Evolutionary conservation across 208 protist genomes (phyloP).

Genomic region (Tetramitus jugosus): DNA sequence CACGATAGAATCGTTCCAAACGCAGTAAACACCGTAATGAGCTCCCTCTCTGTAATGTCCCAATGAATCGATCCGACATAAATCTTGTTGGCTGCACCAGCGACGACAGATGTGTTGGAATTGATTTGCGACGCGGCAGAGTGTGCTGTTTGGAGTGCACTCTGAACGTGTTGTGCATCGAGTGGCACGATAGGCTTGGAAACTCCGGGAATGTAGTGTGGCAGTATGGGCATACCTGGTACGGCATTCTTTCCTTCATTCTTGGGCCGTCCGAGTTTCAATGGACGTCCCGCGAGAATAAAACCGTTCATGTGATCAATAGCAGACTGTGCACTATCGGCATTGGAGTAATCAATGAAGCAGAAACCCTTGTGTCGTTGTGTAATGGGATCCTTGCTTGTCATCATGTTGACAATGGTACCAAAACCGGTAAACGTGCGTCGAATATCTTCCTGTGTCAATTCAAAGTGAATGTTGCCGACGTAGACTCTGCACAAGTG

Average conservation of each 20-base stretch:
- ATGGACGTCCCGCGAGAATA: background rate
- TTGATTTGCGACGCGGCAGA: background rate
- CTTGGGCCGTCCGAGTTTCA: background rate
- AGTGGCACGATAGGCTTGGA: too few relatives aligned
- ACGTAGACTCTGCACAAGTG: background rate
- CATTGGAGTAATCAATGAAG: background rate
- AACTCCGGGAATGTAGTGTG: too few relatives aligned
- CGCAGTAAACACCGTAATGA: background rate
- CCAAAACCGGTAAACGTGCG: background rate
- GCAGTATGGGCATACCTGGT: too few relatives aligned
- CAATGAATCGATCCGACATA: background rate
- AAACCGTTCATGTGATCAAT: background rate
- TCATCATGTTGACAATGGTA: background rate
- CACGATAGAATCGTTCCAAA: background rate
- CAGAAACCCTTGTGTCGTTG: background rate
- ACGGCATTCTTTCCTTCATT: too few relatives aligned
- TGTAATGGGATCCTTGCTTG: background rate
- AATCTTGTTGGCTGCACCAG: background rate
- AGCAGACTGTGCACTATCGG: background rate
- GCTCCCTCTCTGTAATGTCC: background rate
- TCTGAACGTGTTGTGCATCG: background rate
- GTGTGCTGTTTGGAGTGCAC: background rate
- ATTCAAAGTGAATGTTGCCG: background rate
- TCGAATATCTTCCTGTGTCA: background rate
- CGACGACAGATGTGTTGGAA: background rate